phyloP scores from a whole-genome alignment of 1,139 yeast species.

The Debaryomyces nepalensis region DNA sequence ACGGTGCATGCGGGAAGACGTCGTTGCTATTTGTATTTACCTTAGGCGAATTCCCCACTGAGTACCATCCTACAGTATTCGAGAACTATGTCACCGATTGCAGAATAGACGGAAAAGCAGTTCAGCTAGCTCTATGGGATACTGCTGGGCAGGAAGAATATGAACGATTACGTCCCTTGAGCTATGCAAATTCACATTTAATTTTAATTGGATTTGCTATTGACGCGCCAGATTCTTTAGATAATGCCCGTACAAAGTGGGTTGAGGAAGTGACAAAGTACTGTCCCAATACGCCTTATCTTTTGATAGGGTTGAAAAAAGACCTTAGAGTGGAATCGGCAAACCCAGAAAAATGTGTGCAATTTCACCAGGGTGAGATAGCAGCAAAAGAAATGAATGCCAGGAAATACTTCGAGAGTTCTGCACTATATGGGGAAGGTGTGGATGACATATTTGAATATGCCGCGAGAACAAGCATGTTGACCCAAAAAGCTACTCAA shows the following conservation, averaged over 20 bases:
- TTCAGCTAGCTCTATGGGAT: constrained; percentile 91
- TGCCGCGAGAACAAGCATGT: constrained; percentile 72
- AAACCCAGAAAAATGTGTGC: constrained; percentile 49
- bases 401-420: constrained; percentile 69
- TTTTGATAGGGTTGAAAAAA: constrained; percentile 71
- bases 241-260: constrained; percentile 74
- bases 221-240: constrained; percentile 70
- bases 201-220: constrained; percentile 74
- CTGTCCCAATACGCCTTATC: constrained; percentile 68
- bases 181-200: constrained; percentile 77
- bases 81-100: constrained; percentile 95
- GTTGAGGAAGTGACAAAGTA: constrained; percentile 68
- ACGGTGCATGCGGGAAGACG: constrained; percentile 95
- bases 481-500: constrained; percentile 32
- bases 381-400: constrained; percentile 74
- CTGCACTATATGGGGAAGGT: constrained; percentile 80
- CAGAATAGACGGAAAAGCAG: constrained; percentile 89
- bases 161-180: constrained; percentile 79
- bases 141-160: constrained; percentile 97
- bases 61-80: constrained; percentile 92
- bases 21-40: constrained; percentile 90
- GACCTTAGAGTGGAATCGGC: constrained; percentile 54
- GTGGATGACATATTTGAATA: constrained; percentile 80
- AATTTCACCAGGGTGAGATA: constrained; percentile 56
- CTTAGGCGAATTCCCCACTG: constrained; percentile 82